Percentiles rank a stretch among this genome's conserved stretches.
These are phyloP conservation scores for Salix exigua DNA, from an alignment of 345 rosid species.

Conservation along the genomic window DNA sequence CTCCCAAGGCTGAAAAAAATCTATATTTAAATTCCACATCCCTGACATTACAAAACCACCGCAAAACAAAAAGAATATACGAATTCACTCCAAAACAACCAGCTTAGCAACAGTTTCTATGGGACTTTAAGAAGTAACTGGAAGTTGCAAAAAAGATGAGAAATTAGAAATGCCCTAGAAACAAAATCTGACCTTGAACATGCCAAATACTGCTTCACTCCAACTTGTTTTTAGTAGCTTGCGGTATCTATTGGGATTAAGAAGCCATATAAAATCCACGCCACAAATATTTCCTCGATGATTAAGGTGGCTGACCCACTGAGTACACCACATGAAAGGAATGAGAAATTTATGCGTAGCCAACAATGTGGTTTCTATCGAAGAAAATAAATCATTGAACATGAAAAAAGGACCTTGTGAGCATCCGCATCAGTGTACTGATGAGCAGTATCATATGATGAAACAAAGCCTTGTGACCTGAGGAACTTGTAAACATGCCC, in stretches of 20 bases:
- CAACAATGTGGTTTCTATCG: neutral
- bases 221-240: conserved; percentile 75
- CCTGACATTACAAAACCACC: neutral
- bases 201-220: conserved; percentile 96
- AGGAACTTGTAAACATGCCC: conserved; percentile 33
- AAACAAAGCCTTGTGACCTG: conserved; percentile 28
- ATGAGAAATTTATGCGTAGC: conserved; percentile 7
- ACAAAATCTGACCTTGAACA: conserved; percentile 66
- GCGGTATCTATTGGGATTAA: conserved; percentile 68
- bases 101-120: neutral
- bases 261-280: conserved; percentile 27
- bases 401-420: conserved; percentile 19
- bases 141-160: too few relatives aligned
- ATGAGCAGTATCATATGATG: conserved; percentile 32
- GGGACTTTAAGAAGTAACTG: too few relatives aligned
- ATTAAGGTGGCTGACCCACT: conserved; percentile 29
- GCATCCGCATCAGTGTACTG: conserved; percentile 28
- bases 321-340: conserved; percentile 12
- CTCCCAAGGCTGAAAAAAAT: neutral
- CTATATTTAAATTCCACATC: neutral
- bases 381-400: neutral
- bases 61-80: neutral
- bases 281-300: conserved; percentile 26
- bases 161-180: too few relatives aligned
- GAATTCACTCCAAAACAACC: neutral